phyloP scores from a whole-genome alignment of 2,329 filamentous ascomycete species.

The Calycina herbarum region DNA sequence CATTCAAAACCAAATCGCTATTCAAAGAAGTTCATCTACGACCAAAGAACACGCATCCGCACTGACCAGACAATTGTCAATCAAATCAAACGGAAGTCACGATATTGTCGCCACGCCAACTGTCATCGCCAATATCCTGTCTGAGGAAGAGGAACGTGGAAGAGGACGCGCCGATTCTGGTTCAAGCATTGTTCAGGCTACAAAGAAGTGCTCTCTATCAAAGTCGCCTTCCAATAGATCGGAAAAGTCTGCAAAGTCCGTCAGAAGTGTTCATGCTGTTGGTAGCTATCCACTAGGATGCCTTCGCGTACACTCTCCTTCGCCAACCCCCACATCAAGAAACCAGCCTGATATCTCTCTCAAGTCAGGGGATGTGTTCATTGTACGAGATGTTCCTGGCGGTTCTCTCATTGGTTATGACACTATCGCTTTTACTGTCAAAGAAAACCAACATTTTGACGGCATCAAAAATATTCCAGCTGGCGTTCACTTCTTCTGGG shows the following conservation, averaged over 20 bases:
- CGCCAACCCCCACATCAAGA: slow-evolving; percentile 23
- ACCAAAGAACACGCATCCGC: slow-evolving; percentile 26
- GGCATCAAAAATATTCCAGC: slow-evolving; percentile 56
- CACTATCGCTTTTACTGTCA: slow-evolving; percentile 47
- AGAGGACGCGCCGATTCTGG: slow-evolving; percentile 19
- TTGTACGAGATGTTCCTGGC: slow-evolving; percentile 51
- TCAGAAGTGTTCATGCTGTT: slow-evolving; percentile 37
- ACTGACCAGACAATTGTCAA: slow-evolving; percentile 28
- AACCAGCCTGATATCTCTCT: slow-evolving; percentile 30
- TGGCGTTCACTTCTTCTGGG: slow-evolving; percentile 62
- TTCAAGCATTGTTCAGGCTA: slow-evolving; percentile 17
- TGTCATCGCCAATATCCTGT: slow-evolving; percentile 16
- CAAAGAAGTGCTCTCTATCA: slow-evolving; percentile 22
- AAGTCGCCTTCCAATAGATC: slow-evolving; percentile 25
- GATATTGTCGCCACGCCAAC: slow-evolving; percentile 8
- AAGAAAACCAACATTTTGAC: slow-evolving; percentile 48
- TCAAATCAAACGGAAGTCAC: slow-evolving; percentile 27
- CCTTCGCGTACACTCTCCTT: slow-evolving; percentile 41
- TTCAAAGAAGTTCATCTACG: slow-evolving; percentile 30
- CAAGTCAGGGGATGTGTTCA: slow-evolving; percentile 48
- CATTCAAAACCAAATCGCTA: slow-evolving; percentile 31
- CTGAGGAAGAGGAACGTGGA: slow-evolving; percentile 16
- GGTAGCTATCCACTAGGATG: slow-evolving; percentile 44
- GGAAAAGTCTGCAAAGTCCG: slow-evolving; percentile 35
- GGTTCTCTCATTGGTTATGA: slow-evolving; percentile 36